Percentiles rank a stretch among this genome's conserved stretches.
Conservation (phyloP, 1,284 basidiomycete genomes). For the Puccinia horiana region DNA sequence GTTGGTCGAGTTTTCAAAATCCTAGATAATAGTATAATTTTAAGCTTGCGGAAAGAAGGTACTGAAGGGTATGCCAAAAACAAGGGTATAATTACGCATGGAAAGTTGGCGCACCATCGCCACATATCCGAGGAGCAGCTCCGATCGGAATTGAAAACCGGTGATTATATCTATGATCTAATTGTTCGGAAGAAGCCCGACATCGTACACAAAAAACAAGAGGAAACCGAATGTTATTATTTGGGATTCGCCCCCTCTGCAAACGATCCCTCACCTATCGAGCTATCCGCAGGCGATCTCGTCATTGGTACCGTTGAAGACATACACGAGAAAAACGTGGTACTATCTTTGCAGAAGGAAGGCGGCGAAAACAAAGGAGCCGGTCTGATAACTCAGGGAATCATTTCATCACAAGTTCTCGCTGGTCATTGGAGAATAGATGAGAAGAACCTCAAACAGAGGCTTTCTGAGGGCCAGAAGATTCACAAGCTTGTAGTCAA, state of each 20-base stretch:
- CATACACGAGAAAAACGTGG: constrained; percentile 79
- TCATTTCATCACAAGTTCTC: constrained; percentile 81
- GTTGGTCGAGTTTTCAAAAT: constrained; percentile 55
- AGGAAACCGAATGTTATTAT: constrained; percentile 53
- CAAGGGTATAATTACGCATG: constrained; percentile 21
- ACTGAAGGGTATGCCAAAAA: constrained; percentile 15
- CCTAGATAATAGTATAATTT: constrained; percentile 56
- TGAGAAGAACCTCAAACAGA: constrained; percentile 70
- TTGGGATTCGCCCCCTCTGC: constrained; percentile 11
- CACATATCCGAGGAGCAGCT: constrained; percentile 52
- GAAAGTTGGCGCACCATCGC: constrained; percentile 48
- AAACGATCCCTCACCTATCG: constrained; percentile 50
- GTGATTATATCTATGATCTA: constrained; percentile 55
- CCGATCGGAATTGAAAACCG: constrained; percentile 53
- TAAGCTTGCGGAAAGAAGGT: constrained; percentile 54
- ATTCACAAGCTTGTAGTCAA: constrained; percentile 80
- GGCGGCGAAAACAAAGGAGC: constrained; percentile 65
- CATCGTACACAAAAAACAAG: constrained; percentile 52
- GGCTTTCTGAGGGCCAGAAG: constrained; percentile 71
- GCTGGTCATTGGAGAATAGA: constrained; percentile 75
- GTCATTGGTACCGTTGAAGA: constrained; percentile 72
- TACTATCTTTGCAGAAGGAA: constrained; percentile 67
- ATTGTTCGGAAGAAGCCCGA: constrained; percentile 56
- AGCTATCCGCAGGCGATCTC: constrained; percentile 73
- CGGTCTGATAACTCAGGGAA: constrained; percentile 61